phyloP scores from a whole-genome alignment of 2,329 filamentous ascomycete species.

The Plectosphaerella cucumerina region DNA sequence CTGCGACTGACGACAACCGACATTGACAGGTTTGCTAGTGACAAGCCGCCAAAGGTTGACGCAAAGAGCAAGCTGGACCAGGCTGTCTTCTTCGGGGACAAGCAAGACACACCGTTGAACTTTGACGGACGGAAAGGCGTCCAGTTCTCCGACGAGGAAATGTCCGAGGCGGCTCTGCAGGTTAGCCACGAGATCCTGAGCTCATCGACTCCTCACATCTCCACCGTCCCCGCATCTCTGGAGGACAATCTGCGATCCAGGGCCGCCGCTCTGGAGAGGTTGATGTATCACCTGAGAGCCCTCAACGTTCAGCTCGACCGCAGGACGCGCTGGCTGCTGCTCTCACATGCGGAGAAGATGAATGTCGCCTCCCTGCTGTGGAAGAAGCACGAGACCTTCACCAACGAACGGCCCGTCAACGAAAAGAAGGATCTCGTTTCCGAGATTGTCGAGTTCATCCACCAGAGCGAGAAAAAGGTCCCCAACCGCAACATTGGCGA shows the following conservation, averaged over 20 bases:
- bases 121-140: slow-evolving; percentile 67
- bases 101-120: slow-evolving; percentile 81
- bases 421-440: slow-evolving; percentile 67
- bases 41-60: slow-evolving; percentile 60
- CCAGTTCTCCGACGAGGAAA: slow-evolving; percentile 64
- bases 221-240: slow-evolving; percentile 68
- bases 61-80: slow-evolving; percentile 90
- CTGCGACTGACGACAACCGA: slow-evolving; percentile 57
- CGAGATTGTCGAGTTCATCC: slow-evolving; percentile 71
- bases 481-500: slow-evolving; percentile 63
- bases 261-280: slow-evolving; percentile 66
- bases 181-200: slow-evolving; percentile 79
- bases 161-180: slow-evolving; percentile 70
- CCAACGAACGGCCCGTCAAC: slow-evolving; percentile 52
- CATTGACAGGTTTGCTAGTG: slow-evolving; percentile 55
- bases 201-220: slow-evolving; percentile 71
- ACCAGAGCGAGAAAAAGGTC: slow-evolving; percentile 70
- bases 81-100: slow-evolving; percentile 85
- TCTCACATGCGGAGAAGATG: slow-evolving; percentile 91
- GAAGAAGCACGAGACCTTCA: slow-evolving; percentile 71
- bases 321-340: slow-evolving; percentile 68
- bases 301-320: slow-evolving; percentile 64
- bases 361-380: slow-evolving; percentile 75
- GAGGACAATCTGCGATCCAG: slow-evolving; percentile 76
- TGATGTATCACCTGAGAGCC: slow-evolving; percentile 67